Evolutionary conservation across 306 rosid genomes (phyloP), one percentile per base, ranked within the genome.

Genomic region (Cucumis cinereus): DNA sequence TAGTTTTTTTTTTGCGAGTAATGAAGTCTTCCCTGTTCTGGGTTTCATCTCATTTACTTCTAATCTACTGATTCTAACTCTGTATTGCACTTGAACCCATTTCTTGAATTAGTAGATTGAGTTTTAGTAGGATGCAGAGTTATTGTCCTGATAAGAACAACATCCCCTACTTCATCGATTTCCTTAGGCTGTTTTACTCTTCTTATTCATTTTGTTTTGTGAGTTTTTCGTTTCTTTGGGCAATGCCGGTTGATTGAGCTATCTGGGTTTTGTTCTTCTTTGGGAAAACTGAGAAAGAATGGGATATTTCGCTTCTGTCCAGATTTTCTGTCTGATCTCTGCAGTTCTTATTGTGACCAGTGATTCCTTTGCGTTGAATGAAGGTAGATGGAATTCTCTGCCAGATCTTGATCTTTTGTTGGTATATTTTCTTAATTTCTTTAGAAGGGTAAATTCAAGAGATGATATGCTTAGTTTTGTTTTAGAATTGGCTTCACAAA

Each of bases 371-470:
- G 82, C 87, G 73, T 52, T 84, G 53, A 77, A 86, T 24, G 98
- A 93, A 91, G 97, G 98, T 93, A 75, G 11, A 73, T 75, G 54
- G 8, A 64, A 59, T 49, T 28, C n/a, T 71, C 41, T 78, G 59
- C 77, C 81, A 86, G 97, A 90, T 93, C 97, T 86, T 79, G 83
- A 70, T 52, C 23, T 66, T 73, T 71, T 49, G 5, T 14, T 1
- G 58, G 79, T 82, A 13, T 73, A 54, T 10, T 53, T 54, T 54
- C 6, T 30, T 5, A 12, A 71, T 74, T 74, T 74, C 2, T 52
- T n/a, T 16, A 74, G 35, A 10, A 38, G 26, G 35, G 53, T 2
- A 74, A 54, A n/a, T 74, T 74, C 40, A 74, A 57, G 52, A 53
- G 43, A 40, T 74, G 33, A 35, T 30, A n/a, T 74, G 20, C 4